Percentiles rank a stretch among this genome's conserved stretches.
phyloP scores from a whole-genome alignment of 345 rosid species.

The Schrenkiella parvula region DNA sequence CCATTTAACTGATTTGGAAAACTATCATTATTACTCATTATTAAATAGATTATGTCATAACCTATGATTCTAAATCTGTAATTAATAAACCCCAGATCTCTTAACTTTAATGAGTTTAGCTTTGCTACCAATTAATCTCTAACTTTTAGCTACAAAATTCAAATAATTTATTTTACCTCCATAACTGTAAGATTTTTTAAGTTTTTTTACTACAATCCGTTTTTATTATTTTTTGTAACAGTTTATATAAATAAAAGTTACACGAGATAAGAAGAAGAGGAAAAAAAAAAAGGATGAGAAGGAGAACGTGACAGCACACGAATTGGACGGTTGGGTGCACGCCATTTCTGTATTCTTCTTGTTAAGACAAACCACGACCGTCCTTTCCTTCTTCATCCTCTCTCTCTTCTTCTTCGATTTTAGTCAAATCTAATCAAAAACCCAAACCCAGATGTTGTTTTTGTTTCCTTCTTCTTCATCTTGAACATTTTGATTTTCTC shows the following conservation, averaged over 20 bases:
- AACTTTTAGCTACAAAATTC: too few species aligned
- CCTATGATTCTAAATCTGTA: background rate
- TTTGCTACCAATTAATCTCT: too few species aligned
- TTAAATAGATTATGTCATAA: background rate
- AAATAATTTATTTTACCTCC: background rate
- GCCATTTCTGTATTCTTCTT: conserved; percentile 22
- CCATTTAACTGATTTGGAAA: background rate
- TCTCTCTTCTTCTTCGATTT: background rate
- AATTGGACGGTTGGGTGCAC: conserved; percentile 21
- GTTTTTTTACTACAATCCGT: background rate
- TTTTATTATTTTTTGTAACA: background rate
- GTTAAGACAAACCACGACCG: conserved; percentile 7
- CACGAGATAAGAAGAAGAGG: background rate
- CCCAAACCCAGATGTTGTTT: conserved; percentile 6
- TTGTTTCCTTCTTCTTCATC: background rate
- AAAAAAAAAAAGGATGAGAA: background rate
- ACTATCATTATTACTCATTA: background rate
- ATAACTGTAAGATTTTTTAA: background rate
- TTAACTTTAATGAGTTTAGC: too few species aligned
- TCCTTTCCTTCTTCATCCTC: background rate
- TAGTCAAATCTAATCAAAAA: background rate
- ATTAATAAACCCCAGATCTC: background rate
- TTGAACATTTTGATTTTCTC: background rate
- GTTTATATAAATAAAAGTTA: background rate
- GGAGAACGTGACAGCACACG: conserved; percentile 20